These are phyloP conservation scores for Phaffomyces antillensis DNA, from an alignment of 805 yeast genomes.

Conservation along the genomic window DNA sequence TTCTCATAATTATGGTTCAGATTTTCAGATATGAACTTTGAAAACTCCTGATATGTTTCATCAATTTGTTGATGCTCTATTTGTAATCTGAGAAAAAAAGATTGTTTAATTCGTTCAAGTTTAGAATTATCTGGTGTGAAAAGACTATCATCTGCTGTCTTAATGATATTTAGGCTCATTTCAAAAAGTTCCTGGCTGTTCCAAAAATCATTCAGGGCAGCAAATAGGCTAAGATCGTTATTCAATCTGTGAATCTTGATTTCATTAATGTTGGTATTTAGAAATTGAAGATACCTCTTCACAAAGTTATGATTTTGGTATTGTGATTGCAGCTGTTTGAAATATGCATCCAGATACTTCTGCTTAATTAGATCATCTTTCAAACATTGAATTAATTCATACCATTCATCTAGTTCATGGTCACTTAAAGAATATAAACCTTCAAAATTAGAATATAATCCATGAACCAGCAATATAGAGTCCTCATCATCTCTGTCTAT, in stretches of 20 bases:
- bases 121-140: not conserved
- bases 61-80: slow-evolving; percentile 36
- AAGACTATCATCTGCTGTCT: too few relatives aligned
- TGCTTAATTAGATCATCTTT: not conserved
- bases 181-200: slow-evolving; percentile 1
- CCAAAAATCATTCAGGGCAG: slow-evolving; percentile 3
- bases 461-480: not conserved
- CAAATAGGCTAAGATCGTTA: not conserved
- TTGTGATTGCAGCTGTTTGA: not conserved
- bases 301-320: not conserved
- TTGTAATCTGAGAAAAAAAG: slow-evolving; percentile 25
- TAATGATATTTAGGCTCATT: not conserved
- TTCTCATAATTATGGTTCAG: slow-evolving; percentile 26
- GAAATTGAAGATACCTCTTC: not conserved
- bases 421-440: not conserved
- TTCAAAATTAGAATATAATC: not conserved
- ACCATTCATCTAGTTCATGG: not conserved
- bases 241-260: not conserved
- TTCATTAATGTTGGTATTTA: not conserved
- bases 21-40: slow-evolving; percentile 32
- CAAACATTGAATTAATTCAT: not conserved
- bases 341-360: not conserved
- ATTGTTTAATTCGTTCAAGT: not conserved
- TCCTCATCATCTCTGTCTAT: not conserved
- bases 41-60: slow-evolving; percentile 32